phyloP scores from a whole-genome alignment of 2,329 filamentous ascomycete genomes.

The Aspergillus sojae region DNA sequence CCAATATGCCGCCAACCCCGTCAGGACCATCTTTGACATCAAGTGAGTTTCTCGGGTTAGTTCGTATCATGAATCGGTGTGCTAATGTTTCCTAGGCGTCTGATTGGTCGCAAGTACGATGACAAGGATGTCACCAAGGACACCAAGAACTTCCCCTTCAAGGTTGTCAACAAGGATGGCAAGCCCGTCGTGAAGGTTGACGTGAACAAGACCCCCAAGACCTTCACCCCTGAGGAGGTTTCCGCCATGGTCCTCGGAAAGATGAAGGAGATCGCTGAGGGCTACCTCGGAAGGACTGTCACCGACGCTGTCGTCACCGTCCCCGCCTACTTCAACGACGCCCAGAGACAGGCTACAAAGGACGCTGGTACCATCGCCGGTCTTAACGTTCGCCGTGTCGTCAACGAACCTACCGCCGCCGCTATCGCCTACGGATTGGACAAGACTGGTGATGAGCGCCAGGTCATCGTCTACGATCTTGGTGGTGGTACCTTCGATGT shows the following conservation, averaged over 20 bases:
- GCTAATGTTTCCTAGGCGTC: constrained; percentile 57
- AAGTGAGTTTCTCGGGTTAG: constrained; percentile 65
- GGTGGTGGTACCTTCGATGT: constrained; percentile 96
- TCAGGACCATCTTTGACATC: constrained; percentile 76
- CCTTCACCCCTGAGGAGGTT: constrained; percentile 68
- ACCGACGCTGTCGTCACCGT: constrained; percentile 80
- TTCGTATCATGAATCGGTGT: neutral
- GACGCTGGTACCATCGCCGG: constrained; percentile 90
- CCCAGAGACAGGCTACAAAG: constrained; percentile 95
- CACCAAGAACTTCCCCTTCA: constrained; percentile 98
- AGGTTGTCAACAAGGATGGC: constrained; percentile 83
- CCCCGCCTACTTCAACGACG: constrained; percentile 98
- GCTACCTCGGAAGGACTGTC: constrained; percentile 63
- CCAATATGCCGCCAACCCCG: constrained; percentile 81
- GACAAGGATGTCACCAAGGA: constrained; percentile 90
- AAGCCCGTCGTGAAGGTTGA: constrained; percentile 81
- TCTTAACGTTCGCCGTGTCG: constrained; percentile 91
- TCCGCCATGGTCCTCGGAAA: constrained; percentile 68
- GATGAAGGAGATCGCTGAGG: constrained; percentile 69
- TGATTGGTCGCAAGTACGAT: constrained; percentile 80
- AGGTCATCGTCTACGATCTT: constrained; percentile 92
- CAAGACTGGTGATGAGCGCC: constrained; percentile 79
- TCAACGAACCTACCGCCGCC: constrained; percentile 95
- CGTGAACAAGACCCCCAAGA: constrained; percentile 60
- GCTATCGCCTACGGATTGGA: constrained; percentile 93